A percentile compares a stretch with the other conserved stretches of the same genome.
Evolutionary conservation across 768 basidiomycete genomes (phyloP).

Genomic region (Mycena kentingensis): DNA sequence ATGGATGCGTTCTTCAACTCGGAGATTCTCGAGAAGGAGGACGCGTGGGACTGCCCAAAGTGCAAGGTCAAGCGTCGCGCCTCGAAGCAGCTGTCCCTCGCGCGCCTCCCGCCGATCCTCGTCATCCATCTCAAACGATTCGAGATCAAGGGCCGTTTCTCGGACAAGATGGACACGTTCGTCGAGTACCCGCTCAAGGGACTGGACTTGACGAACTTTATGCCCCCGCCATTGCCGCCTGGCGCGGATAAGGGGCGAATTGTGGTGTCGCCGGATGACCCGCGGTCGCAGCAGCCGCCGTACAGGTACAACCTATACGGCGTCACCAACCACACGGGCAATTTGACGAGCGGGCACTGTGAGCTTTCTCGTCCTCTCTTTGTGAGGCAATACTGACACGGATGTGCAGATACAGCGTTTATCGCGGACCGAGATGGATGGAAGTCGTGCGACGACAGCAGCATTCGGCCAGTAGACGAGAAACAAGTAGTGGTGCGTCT

Average conservation of each 20-base stretch:
- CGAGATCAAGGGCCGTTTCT: conserved; percentile 87
- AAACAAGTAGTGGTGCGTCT: conserved; percentile 79
- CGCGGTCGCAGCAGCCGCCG: conserved; percentile 80
- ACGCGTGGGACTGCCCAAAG: conserved; percentile 96
- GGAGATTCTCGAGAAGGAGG: conserved; percentile 88
- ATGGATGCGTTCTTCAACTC: conserved; percentile 88
- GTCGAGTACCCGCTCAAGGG: conserved; percentile 82
- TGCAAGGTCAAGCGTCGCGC: conserved; percentile 90
- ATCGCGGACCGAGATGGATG: conserved; percentile 86
- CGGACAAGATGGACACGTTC: conserved; percentile 94
- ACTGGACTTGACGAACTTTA: conserved; percentile 72
- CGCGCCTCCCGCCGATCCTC: conserved; percentile 90
- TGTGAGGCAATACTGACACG: conserved; percentile 6
- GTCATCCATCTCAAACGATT: conserved; percentile 93
- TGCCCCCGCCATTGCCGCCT: conserved; percentile 78
- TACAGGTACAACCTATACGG: conserved; percentile 93
- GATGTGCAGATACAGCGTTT: conserved; percentile 80
- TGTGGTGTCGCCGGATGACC: conserved; percentile 60
- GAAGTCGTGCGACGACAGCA: conserved; percentile 94
- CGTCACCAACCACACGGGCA: conserved; percentile 96
- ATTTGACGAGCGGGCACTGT: conserved; percentile 95
- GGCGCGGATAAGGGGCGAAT: conserved; percentile 55
- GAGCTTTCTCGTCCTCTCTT: conserved; percentile 34
- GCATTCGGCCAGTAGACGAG: conserved; percentile 69
- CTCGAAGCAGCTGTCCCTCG: conserved; percentile 83